Evolutionary conservation across 2,329 filamentous ascomycete species (phyloP), one percentile per base, ranked within the genome.

Genomic region (Paraphaeosphaeria minitans): DNA sequence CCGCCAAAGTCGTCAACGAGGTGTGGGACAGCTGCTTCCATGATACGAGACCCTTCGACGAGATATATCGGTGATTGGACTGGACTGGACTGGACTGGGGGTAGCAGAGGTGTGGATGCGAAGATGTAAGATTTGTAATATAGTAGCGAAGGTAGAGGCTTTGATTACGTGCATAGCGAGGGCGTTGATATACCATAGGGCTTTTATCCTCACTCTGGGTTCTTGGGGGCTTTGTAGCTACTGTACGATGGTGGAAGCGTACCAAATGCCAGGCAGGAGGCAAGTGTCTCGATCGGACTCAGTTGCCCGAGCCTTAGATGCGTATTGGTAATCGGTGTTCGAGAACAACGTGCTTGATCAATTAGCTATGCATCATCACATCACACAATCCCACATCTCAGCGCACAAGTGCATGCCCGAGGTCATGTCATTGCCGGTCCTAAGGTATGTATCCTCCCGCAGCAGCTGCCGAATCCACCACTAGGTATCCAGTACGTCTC

Each of bases 11-110:
- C 27, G 92, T 99, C 58, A 95, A 98, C 78, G 89, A 96, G 78
- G 95, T 99, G n/a, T 99, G 94, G 92, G 93, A 97, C 67, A 97
- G 93, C 69, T 99, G 95, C 77, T 99, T 96, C 76, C 82, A 86
- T 53, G 95, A 99, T 78, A 98, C 94, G 4, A 84, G 95, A 71
- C 95, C 95, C 2, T 99, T 99, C 78, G 93, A 98, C 76, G 94
- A 98, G 76, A 93, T 99, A 54, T 99, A 97, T 77, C 88, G 92
- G 76, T 94, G 55, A 63, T 12, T 24, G 14, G 14, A 9, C 31
- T n/a, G 14, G 46, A 12, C 35, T 24, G 14, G 14, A 9, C 31
- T n/a, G 14, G 46, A 12, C 35, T 13, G 31, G 24, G 29, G 29
- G 29, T 31, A 31, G 29, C 29, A 2, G 10, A 31, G 29, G 7